Conservation (phyloP, 331 rosid genomes). For the Arachis monticola region DNA sequence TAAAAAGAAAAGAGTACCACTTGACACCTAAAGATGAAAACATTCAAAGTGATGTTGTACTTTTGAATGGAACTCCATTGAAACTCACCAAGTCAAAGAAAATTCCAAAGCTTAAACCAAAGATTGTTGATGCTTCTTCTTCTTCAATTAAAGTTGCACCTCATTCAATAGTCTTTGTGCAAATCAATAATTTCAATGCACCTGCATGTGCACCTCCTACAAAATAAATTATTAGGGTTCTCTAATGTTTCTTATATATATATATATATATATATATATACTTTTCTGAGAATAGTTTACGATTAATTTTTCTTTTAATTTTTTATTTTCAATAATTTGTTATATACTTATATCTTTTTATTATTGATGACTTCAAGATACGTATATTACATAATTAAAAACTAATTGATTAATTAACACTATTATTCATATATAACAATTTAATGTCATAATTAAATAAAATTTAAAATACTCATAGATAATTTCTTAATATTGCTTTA, state of each 20-base stretch:
- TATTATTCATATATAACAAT: too few species aligned
- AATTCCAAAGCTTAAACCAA: constrained; percentile 58
- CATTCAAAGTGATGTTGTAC: constrained; percentile 57
- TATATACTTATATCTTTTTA: too few species aligned
- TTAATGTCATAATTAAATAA: too few species aligned
- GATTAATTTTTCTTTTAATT: too few species aligned
- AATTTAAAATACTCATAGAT: too few species aligned
- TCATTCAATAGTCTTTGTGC: constrained; percentile 55
- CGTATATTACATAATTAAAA: too few species aligned
- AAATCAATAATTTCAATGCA: constrained; percentile 44
- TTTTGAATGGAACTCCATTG: constrained; percentile 64
- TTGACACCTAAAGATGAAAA: constrained; percentile 66
- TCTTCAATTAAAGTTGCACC: constrained; percentile 45
- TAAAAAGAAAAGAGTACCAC: constrained; percentile 64
- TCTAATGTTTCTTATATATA: neutral
- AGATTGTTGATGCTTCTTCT: constrained; percentile 44
- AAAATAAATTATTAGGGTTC: neutral
- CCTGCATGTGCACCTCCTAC: constrained; percentile 50
- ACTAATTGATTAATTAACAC: too few species aligned
- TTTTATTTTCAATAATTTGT: too few species aligned
- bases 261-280: too few species aligned
- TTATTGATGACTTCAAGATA: too few species aligned
- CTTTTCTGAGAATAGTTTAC: too few species aligned
- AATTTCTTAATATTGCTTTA: too few species aligned
- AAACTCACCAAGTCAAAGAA: constrained; percentile 42